Evolutionary conservation across 495 filamentous ascomycete genomes (phyloP), one percentile per base, ranked within the genome.

Genomic region (Aspergillus leporis): DNA sequence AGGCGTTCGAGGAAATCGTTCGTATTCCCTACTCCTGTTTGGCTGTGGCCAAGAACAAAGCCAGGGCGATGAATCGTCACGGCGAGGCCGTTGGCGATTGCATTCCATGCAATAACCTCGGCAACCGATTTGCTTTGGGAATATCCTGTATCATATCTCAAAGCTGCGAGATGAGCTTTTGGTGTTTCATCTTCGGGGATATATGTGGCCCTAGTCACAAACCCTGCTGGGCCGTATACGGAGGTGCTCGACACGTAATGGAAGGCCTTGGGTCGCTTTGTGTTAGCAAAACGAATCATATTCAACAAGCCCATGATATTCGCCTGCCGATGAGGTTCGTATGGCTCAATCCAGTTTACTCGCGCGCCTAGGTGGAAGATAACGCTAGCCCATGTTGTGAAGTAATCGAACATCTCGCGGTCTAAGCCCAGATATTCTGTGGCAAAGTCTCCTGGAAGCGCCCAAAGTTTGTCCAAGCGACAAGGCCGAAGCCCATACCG

Each of bases 321-420:
- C 9, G 52, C 47, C 12, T 22, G 25, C 0, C 53, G 53, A n/a
- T 63, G 61, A 13, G 16, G 21, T 0, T 46, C 40, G 49, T 63
- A 63, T 1, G 61, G 56, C 12, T 51, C 23, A 7, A 51, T 41
- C 30, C 32, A 63, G 48, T 53, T 63, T 28, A 63, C 61, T 0
- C 56, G 38, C 0, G 61, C 61, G 12, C 52, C 61, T 1, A 60
- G 52, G 32, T 63, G 61, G 22, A 63, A 60, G 30, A 63, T 56
- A 10, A 60, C 53, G 21, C 61, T 63, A 1, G 59, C 3, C 57
- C 57, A 59, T 12, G 22, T 18, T 7, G 50, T n/a, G 13, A 48
- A 32, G 9, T 16, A 18, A 0, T 46, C 14, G 25, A 48, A 59
- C 12, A 23, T 18, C 14, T 53, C 14, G 1, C 4, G 40, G 7